phyloP scores from a whole-genome alignment of 495 filamentous ascomycete genomes.

The Podospora pseudopauciseta region DNA sequence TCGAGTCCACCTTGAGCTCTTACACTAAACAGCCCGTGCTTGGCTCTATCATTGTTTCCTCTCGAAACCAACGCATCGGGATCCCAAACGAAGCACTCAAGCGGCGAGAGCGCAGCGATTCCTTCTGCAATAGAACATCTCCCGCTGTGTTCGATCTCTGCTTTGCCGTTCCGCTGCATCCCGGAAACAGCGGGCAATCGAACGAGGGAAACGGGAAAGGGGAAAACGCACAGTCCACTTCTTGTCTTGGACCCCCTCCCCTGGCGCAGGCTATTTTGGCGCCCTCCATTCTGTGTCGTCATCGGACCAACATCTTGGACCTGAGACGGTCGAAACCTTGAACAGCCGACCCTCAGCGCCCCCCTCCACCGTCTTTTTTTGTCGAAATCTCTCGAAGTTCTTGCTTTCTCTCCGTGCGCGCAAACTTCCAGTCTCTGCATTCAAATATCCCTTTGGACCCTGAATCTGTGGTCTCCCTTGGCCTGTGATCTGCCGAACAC shows the following conservation, averaged over 20 bases:
- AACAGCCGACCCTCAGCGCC: not conserved
- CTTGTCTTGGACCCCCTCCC: not conserved
- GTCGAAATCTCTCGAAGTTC: constrained; percentile 4
- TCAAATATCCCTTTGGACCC: not conserved
- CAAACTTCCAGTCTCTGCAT: not conserved
- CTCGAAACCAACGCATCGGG: not conserved
- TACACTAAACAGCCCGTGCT: too few relatives aligned
- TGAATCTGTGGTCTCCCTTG: not conserved
- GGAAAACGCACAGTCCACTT: not conserved
- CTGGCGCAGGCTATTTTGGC: constrained; percentile 7
- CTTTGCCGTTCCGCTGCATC: not conserved
- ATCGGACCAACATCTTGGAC: constrained; percentile 31
- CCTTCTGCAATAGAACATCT: not conserved
- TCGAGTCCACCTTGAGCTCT: too few relatives aligned
- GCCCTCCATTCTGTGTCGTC: constrained; percentile 24
- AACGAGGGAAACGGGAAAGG: not conserved
- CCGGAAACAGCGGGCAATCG: not conserved
- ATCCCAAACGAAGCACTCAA: constrained; percentile 5
- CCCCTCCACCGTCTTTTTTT: constrained; percentile 5
- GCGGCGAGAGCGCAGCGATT: constrained; percentile 1
- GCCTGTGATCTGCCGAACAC: constrained; percentile 7
- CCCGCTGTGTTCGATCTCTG: not conserved
- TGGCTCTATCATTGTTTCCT: not conserved
- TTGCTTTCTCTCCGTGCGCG: not conserved
- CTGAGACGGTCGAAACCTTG: constrained; percentile 11